phyloP scores from a whole-genome alignment of 2,329 filamentous ascomycete genomes.

The Stagonosporopsis tanaceti region DNA sequence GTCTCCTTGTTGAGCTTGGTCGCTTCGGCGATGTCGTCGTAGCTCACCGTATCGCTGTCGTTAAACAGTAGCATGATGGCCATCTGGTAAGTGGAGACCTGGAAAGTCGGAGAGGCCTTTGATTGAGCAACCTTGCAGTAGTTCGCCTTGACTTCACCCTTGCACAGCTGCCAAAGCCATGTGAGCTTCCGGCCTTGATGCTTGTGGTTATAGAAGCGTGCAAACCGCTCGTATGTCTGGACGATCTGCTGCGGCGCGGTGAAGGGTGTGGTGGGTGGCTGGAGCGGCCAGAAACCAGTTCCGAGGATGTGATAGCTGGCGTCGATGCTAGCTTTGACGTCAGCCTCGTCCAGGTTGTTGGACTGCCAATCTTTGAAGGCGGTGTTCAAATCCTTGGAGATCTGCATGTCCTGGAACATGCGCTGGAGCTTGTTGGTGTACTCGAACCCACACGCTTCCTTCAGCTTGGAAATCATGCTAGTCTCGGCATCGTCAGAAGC shows the following conservation, averaged over 20 bases:
- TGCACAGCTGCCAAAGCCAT: conserved; percentile 98
- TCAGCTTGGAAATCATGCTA: conserved; percentile 99
- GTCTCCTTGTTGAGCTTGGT: conserved; percentile 83
- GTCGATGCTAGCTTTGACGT: conserved; percentile 76
- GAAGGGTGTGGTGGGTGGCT: conserved; percentile 86
- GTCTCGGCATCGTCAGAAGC: conserved; percentile 97
- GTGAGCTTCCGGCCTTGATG: conserved; percentile 96
- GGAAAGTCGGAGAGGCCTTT: conserved; percentile 94
- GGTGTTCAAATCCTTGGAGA: conserved; percentile 94
- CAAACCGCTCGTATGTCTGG: conserved; percentile 88
- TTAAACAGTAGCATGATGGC: conserved; percentile 95
- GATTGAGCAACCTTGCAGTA: conserved; percentile 73
- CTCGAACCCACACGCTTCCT: conserved; percentile 97
- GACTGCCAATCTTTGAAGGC: conserved; percentile 83
- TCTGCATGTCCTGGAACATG: conserved; percentile 99
- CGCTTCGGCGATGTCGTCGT: conserved; percentile 84
- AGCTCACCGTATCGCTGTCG: conserved; percentile 82
- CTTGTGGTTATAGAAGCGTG: conserved; percentile 92
- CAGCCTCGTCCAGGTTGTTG: conserved; percentile 69
- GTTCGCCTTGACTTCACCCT: conserved; percentile 93
- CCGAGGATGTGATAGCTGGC: conserved; percentile 92
- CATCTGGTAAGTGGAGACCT: conserved; percentile 98
- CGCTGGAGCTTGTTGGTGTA: conserved; percentile 99
- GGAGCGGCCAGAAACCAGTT: conserved; percentile 96
- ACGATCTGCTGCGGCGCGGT: conserved; percentile 84